Evolutionary conservation across 257 asterid genomes (phyloP).

Genomic region (Salvia miltiorrhiza): DNA sequence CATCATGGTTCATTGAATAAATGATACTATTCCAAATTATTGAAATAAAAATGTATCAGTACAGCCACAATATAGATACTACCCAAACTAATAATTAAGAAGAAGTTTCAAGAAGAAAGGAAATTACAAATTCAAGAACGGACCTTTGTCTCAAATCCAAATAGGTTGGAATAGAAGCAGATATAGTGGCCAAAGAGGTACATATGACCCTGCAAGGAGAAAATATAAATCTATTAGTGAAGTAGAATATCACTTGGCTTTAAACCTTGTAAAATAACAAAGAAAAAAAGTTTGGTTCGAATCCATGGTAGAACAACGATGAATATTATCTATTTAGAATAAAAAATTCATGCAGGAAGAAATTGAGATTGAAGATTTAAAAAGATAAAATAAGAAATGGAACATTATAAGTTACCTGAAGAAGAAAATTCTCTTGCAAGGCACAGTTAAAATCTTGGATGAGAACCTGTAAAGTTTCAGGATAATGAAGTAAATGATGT

Average conservation of each 20-base stretch:
- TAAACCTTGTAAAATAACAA: background rate
- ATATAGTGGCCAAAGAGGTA: slow-evolving; percentile 72
- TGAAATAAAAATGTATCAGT: background rate
- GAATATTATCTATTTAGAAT: slow-evolving; percentile 11
- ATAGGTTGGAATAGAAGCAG: slow-evolving; percentile 95
- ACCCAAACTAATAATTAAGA: background rate
- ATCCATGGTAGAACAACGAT: background rate
- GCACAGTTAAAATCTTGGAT: slow-evolving; percentile 98
- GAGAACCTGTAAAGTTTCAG: slow-evolving; percentile 53
- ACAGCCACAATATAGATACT: background rate
- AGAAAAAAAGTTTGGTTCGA: slow-evolving; percentile 7
- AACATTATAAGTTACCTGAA: slow-evolving; percentile 60
- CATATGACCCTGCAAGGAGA: slow-evolving; percentile 91
- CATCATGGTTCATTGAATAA: background rate
- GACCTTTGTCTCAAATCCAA: slow-evolving; percentile 99
- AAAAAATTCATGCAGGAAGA: slow-evolving; percentile 9
- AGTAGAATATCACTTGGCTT: background rate
- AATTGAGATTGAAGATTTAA: slow-evolving; percentile 3
- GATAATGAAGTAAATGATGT: slow-evolving; percentile 15
- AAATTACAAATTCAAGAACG: slow-evolving; percentile 17
- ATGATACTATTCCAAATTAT: background rate
- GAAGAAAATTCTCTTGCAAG: slow-evolving; percentile 90
- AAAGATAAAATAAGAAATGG: background rate
- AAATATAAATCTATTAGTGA: slow-evolving; percentile 5
- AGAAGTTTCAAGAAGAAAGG: background rate